Base-by-base conservation (phyloP, 73 alveolate species). In the Blepharisma japonicum region DNA sequence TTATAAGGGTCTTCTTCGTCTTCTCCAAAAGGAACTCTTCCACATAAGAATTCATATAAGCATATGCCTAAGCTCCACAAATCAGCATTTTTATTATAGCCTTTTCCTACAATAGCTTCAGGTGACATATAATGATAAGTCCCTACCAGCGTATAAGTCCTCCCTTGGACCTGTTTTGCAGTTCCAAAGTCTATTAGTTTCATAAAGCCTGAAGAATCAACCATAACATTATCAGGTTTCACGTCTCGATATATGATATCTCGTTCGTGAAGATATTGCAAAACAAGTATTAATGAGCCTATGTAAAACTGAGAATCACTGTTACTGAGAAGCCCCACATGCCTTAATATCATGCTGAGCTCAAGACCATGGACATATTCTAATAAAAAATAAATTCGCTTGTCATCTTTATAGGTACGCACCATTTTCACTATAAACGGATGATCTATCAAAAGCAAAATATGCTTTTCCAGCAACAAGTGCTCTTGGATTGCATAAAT, bases 121-220 rank as follows among this genome's bases (percentile, higher is more conserved):
- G 84, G 84, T 55, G 84, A 45, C 84, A 77, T 77, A 49, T 71
- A 80, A 71, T 71, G 81, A 20, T 50, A 51, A 9, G 86, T 81
- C 32, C 89, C 94, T 56, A 87, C 78, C 18, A 87, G 71, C 32
- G 94, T 84, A 71, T 55, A 84, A 20, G 94, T 87, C 53, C 89
- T 85, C 49, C 90, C 90, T 14, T 83, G 51, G 61, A 68, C 70
- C 4, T 71, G 83, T 55, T 87, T 87, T 5, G 94, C 88, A 2
- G 94, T 87, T 11, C 94, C 94, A 83, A 87, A 82, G 68, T 87
- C 94, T 6, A 87, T 87, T 84, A 87, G 68, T 79, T 81, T 56
- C 11, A 87, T 56, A 79, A 83, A 87, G 20, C 94, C 94, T 68
- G 71, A 74, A 25, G 71, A 71, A 68, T 74, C 90, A 45, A 87